phyloP scores from a whole-genome alignment of 768 basidiomycete genomes.

The Termitomyces sp. region DNA sequence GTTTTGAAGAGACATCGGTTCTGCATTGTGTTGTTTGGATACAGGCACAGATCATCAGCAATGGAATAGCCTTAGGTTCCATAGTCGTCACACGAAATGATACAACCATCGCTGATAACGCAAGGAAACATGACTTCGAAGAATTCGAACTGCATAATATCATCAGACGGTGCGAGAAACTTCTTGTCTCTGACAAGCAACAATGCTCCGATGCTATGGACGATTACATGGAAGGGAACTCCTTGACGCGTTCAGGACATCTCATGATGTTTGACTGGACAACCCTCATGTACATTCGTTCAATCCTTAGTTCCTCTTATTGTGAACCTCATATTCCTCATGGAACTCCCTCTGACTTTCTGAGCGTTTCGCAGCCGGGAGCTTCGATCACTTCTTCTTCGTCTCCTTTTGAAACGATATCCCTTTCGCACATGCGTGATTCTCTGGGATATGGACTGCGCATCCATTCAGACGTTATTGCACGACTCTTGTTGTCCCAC shows the following conservation, averaged over 20 bases:
- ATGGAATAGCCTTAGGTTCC: conserved; percentile 62
- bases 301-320: conserved; percentile 46
- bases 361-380: conserved; percentile 35
- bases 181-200: conserved; percentile 37
- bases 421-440: conserved; percentile 54
- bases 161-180: conserved; percentile 43
- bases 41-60: conserved; percentile 61
- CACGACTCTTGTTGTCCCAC: conserved; percentile 49
- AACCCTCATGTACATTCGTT: conserved; percentile 54
- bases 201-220: conserved; percentile 38
- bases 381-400: conserved; percentile 14
- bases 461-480: conserved; percentile 46
- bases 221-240: conserved; percentile 51
- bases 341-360: conserved; percentile 33
- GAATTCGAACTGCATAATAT: conserved; percentile 58
- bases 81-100: conserved; percentile 43
- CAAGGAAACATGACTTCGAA: conserved; percentile 30
- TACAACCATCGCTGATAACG: conserved; percentile 16
- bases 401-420: conserved; percentile 52
- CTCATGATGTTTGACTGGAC: conserved; percentile 66
- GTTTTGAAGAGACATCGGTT: conserved; percentile 68
- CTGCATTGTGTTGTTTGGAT: conserved; percentile 54
- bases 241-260: conserved; percentile 29
- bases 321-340: conserved; percentile 15
- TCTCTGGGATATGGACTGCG: conserved; percentile 55